phyloP scores from a whole-genome alignment of 1,284 basidiomycete species.

The Exsudoporus floridanus region DNA sequence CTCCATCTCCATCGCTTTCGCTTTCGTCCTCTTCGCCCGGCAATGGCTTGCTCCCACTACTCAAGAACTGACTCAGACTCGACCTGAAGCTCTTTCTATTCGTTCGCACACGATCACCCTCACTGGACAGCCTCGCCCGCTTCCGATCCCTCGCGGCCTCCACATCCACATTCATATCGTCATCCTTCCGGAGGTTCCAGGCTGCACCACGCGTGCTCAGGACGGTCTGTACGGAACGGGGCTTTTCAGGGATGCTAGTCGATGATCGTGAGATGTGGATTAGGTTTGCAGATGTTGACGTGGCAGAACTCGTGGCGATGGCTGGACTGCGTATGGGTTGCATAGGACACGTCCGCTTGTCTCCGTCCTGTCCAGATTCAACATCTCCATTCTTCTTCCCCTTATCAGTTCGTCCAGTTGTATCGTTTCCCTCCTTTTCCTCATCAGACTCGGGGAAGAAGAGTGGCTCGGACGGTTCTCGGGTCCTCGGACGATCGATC shows the following conservation, averaged over 20 bases:
- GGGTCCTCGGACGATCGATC: conserved; percentile 10
- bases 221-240: conserved; percentile 43
- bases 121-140: conserved; percentile 15
- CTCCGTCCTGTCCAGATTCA: background rate
- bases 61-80: conserved; percentile 53
- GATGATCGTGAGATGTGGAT: background rate
- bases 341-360: background rate
- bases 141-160: conserved; percentile 27
- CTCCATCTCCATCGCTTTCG: conserved; percentile 7
- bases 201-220: conserved; percentile 47
- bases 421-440: background rate
- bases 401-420: background rate
- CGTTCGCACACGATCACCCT: conserved; percentile 4
- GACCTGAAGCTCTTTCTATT: conserved; percentile 40
- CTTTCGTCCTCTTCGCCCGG: conserved; percentile 26
- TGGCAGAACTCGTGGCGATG: background rate
- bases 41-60: conserved; percentile 40
- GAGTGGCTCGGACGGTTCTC: conserved; percentile 24
- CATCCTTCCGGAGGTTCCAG: conserved; percentile 42
- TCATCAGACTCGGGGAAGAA: conserved; percentile 29
- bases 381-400: background rate
- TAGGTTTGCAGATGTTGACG: conserved; percentile 2
- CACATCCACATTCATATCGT: conserved; percentile 20
- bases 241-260: conserved; percentile 13
- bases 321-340: background rate